phyloP scores from a whole-genome alignment of 176 grass and related monocot genomes.

The Aegilops tauschii region DNA sequence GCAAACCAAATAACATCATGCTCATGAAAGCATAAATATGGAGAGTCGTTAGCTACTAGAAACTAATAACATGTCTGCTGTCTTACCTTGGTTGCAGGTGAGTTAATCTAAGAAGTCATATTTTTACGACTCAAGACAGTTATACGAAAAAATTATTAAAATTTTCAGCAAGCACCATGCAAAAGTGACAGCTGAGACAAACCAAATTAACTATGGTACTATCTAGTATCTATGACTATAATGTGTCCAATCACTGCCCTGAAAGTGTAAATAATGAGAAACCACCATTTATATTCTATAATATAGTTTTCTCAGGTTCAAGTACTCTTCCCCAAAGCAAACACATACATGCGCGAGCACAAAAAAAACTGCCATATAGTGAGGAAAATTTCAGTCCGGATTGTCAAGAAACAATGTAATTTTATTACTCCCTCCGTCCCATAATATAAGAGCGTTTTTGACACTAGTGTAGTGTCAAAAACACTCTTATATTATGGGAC shows the following conservation, averaged over 20 bases:
- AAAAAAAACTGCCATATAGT: neutral
- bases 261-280: conserved; percentile 7
- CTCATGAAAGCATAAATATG: neutral
- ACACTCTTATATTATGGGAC: no score
- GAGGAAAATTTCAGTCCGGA: neutral
- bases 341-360: neutral
- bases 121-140: neutral
- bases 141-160: neutral
- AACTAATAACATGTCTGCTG: conserved; percentile 7
- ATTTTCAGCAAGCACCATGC: neutral
- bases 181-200: neutral
- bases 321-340: neutral
- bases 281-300: neutral
- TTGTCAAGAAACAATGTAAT: neutral
- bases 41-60: neutral
- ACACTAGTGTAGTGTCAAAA: no score
- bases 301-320: neutral
- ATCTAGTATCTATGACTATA: neutral
- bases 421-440: neutral
- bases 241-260: neutral
- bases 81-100: conserved; percentile 20
- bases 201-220: neutral
- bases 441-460: no score
- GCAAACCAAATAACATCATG: neutral
- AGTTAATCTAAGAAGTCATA: neutral